A percentile compares a stretch with the other conserved stretches of the same genome.
phyloP scores from a whole-genome alignment of 495 filamentous ascomycete species.

The Amphirosellinia nigrospora region DNA sequence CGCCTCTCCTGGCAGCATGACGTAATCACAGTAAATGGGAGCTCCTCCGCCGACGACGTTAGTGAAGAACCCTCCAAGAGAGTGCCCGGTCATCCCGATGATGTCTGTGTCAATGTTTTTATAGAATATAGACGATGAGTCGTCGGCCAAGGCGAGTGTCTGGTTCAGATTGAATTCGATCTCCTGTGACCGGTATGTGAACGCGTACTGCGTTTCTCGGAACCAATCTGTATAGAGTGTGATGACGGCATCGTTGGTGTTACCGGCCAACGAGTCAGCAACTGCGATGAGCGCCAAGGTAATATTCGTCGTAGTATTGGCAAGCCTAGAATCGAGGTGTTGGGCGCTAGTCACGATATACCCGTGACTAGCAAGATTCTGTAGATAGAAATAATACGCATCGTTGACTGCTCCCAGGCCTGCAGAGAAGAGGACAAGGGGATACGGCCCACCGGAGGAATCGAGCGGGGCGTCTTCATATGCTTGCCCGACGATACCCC shows the following conservation, averaged over 20 bases:
- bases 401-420: neutral
- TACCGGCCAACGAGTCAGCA: neutral
- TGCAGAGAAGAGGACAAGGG: neutral
- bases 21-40: neutral
- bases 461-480: neutral
- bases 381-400: neutral
- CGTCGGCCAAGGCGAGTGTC: neutral
- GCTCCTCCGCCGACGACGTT: neutral
- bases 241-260: slow-evolving; percentile 14
- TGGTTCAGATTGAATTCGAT: neutral
- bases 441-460: neutral
- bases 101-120: neutral
- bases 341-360: neutral
- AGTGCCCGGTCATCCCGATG: neutral
- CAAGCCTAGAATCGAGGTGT: neutral
- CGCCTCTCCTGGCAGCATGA: neutral
- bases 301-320: neutral
- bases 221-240: slow-evolving; percentile 23
- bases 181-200: slow-evolving; percentile 24
- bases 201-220: slow-evolving; percentile 24
- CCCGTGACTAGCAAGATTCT: neutral
- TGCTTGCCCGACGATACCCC: neutral
- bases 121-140: neutral
- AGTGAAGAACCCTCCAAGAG: neutral
- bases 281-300: neutral